Conservation (phyloP, 1,139 yeast genomes). For the Zygosaccharomyces pseudobailii region DNA sequence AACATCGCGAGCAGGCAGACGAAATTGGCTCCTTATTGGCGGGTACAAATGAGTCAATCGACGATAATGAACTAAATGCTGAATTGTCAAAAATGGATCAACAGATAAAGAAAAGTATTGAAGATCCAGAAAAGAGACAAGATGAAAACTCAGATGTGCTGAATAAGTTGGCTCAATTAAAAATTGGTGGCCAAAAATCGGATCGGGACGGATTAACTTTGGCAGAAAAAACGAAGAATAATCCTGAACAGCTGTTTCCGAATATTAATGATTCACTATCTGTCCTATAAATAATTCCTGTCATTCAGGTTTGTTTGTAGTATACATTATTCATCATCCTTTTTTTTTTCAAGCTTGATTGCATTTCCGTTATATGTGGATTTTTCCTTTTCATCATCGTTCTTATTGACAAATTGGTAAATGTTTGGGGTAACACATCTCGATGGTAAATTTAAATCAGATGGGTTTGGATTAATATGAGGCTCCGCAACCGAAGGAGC, state of each 20-base stretch:
- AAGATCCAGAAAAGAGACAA: constrained; percentile 15
- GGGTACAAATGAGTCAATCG: constrained; percentile 7
- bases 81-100: constrained; percentile 39
- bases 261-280: not conserved
- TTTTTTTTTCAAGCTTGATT: constrained; percentile 41
- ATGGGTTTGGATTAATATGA: constrained; percentile 12
- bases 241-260: not conserved
- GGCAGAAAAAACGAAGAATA: not conserved
- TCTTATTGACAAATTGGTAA: constrained; percentile 23
- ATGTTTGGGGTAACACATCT: constrained; percentile 31
- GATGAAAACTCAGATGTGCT: constrained; percentile 6
- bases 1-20: constrained; percentile 37
- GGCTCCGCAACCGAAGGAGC: constrained; percentile 21
- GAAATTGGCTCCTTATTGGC: constrained; percentile 38
- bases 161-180: constrained; percentile 3
- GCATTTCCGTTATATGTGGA: constrained; percentile 47
- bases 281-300: constrained; percentile 1
- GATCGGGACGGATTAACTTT: not conserved
- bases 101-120: constrained; percentile 14
- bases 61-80: constrained; percentile 15
- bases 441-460: constrained; percentile 24
- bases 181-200: constrained; percentile 4
- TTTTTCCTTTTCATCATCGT: constrained; percentile 33
- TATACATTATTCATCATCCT: constrained; percentile 13
- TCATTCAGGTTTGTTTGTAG: not conserved